phyloP scores from a whole-genome alignment of 768 basidiomycete species.

The Suillus fuscotomentosus region DNA sequence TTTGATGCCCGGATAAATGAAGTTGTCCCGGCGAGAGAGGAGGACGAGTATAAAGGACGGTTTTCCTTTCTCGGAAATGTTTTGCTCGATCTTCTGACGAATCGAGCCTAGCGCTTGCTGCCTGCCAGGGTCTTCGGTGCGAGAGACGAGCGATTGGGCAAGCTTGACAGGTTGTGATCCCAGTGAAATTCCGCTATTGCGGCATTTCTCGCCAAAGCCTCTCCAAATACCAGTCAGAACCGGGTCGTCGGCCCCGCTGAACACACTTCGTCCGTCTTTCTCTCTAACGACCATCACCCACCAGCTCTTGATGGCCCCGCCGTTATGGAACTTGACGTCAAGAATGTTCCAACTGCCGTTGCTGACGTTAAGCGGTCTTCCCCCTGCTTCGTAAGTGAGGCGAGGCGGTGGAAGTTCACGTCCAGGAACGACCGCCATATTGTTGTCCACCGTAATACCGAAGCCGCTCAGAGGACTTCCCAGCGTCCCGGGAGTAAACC shows the following conservation, averaged over 20 bases:
- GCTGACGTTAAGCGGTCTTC: conserved; percentile 35
- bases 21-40: conserved; percentile 65
- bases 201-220: conserved; percentile 56
- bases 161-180: conserved; percentile 35
- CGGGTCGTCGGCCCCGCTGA: conserved; percentile 41
- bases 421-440: conserved; percentile 65
- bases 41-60: conserved; percentile 72
- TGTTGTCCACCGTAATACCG: conserved; percentile 48
- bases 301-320: conserved; percentile 55
- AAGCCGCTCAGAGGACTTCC: conserved; percentile 48
- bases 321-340: conserved; percentile 63
- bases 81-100: conserved; percentile 35
- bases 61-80: conserved; percentile 28
- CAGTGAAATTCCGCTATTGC: conserved; percentile 46
- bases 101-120: conserved; percentile 40
- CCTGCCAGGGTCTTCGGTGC: conserved; percentile 33
- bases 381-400: conserved; percentile 52
- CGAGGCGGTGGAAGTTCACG: conserved; percentile 62
- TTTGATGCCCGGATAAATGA: conserved; percentile 82
- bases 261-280: conserved; percentile 39
- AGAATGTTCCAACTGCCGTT: conserved; percentile 80
- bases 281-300: conserved; percentile 59
- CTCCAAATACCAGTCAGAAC: conserved; percentile 42
- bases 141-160: conserved; percentile 18
- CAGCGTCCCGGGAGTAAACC: conserved; percentile 39